These are phyloP conservation scores for Trichophyton simii DNA, from an alignment of 2,329 filamentous ascomycete species.

Conservation along the genomic window DNA sequence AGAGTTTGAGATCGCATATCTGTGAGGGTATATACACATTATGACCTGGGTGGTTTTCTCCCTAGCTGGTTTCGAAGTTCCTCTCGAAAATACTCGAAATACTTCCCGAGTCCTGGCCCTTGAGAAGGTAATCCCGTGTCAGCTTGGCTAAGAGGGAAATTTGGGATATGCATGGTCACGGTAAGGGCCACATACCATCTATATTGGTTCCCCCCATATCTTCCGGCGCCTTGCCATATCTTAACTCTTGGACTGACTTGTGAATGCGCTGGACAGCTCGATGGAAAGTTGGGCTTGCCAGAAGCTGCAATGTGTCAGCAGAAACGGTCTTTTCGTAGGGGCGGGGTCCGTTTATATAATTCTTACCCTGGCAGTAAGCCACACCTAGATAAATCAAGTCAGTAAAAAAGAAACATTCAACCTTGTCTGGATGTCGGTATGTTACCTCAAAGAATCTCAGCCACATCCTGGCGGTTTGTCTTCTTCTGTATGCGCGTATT, in stretches of 20 bases:
- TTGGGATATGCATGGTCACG: neutral
- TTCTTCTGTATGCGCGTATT: neutral
- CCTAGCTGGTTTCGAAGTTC: conserved; percentile 21
- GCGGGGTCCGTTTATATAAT: conserved; percentile 18
- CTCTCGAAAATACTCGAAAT: conserved; percentile 21
- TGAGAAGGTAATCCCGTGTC: neutral
- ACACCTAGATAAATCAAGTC: conserved; percentile 18
- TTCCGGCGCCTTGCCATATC: conserved; percentile 31
- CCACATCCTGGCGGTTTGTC: conserved; percentile 12
- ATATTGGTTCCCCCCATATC: conserved; percentile 32
- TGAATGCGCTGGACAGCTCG: conserved; percentile 33
- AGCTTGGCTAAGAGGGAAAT: neutral
- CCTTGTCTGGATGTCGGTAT: conserved; percentile 11
- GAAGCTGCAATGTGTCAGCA: conserved; percentile 21
- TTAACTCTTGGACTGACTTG: conserved; percentile 29
- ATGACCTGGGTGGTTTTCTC: conserved; percentile 10
- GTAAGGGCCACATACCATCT: conserved; percentile 16
- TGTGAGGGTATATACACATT: neutral
- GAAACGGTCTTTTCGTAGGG: conserved; percentile 26
- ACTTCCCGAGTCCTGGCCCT: conserved; percentile 16
- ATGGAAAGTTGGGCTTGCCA: conserved; percentile 34
- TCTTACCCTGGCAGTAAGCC: conserved; percentile 27
- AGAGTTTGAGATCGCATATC: neutral
- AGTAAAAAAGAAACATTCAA: conserved; percentile 10
- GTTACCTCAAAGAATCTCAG: conserved; percentile 25